These are phyloP conservation scores for Actinomortierella ambigua DNA, from an alignment of 371 early-diverging fungal genomes.

Conservation along the genomic window DNA sequence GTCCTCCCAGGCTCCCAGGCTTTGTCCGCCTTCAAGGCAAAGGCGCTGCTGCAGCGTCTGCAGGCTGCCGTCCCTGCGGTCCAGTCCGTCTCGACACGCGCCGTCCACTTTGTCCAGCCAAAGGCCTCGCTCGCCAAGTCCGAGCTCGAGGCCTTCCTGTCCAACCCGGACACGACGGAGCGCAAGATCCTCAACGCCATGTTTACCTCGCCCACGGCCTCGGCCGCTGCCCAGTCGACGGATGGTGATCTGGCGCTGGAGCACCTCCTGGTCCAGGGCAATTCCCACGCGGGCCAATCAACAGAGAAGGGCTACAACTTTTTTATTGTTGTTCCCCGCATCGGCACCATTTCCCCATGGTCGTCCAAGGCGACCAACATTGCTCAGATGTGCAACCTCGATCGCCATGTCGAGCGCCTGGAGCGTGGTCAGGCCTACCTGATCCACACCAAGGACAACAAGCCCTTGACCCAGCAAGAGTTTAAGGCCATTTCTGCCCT, in stretches of 20 bases:
- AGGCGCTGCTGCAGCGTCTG: slow-evolving; percentile 58
- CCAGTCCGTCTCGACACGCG: slow-evolving; percentile 59
- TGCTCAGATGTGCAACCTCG: slow-evolving; percentile 84
- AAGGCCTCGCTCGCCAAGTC: slow-evolving; percentile 46
- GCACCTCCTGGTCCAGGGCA: slow-evolving; percentile 41
- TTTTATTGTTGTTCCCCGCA: slow-evolving; percentile 80
- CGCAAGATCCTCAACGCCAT: slow-evolving; percentile 50
- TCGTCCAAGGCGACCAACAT: slow-evolving; percentile 98
- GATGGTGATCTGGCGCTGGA: slow-evolving; percentile 47
- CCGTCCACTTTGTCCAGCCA: slow-evolving; percentile 76
- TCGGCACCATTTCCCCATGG: slow-evolving; percentile 98
- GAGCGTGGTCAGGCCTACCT: slow-evolving; percentile 87
- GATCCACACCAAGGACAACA: slow-evolving; percentile 48
- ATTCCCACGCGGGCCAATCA: background rate
- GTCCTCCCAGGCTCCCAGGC: slow-evolving; percentile 78
- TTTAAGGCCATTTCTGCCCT: slow-evolving; percentile 55
- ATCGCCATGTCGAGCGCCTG: slow-evolving; percentile 71
- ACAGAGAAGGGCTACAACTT: slow-evolving; percentile 44
- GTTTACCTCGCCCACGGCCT: slow-evolving; percentile 36
- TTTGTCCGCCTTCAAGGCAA: slow-evolving; percentile 72
- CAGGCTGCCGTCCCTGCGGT: slow-evolving; percentile 57
- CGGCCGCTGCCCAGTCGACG: background rate
- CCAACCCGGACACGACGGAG: slow-evolving; percentile 44
- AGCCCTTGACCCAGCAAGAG: slow-evolving; percentile 43
- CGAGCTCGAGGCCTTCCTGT: slow-evolving; percentile 42